Conservation (phyloP, 148 eudicot species). For the Vaccinium darrowii region DNA sequence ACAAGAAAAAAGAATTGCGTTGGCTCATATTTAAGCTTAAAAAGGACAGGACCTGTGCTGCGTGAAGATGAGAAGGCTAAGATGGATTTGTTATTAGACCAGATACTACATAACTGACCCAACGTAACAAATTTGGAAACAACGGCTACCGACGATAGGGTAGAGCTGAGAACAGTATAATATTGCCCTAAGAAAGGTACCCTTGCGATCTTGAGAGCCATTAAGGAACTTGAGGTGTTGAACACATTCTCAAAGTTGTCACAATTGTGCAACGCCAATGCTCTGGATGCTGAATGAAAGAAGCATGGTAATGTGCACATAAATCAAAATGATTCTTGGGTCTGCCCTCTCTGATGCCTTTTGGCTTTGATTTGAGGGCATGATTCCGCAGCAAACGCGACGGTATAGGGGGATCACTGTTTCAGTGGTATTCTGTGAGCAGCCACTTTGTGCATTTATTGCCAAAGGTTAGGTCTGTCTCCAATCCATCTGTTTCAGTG, state of each 20-base stretch:
- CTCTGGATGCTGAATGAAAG: no score
- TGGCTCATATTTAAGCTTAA: background rate
- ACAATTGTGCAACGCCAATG: no score
- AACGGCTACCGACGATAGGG: background rate
- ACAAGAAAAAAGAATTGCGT: conserved; percentile 14
- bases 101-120: background rate
- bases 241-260: background rate
- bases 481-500: no score
- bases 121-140: background rate
- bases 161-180: background rate
- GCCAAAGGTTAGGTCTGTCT: no score
- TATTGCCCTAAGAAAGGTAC: background rate
- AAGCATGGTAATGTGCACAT: no score
- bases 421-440: no score
- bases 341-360: no score
- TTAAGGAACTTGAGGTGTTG: background rate
- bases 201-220: background rate
- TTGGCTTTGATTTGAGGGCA: no score
- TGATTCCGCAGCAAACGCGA: no score
- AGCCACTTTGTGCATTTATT: no score
- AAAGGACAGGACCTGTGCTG: background rate
- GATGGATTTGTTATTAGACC: background rate
- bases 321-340: no score
- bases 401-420: no score
- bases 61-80: background rate